These are phyloP conservation scores for Schwanniomyces pseudopolymorphus DNA, from an alignment of 805 yeast species.

Conservation along the genomic window DNA sequence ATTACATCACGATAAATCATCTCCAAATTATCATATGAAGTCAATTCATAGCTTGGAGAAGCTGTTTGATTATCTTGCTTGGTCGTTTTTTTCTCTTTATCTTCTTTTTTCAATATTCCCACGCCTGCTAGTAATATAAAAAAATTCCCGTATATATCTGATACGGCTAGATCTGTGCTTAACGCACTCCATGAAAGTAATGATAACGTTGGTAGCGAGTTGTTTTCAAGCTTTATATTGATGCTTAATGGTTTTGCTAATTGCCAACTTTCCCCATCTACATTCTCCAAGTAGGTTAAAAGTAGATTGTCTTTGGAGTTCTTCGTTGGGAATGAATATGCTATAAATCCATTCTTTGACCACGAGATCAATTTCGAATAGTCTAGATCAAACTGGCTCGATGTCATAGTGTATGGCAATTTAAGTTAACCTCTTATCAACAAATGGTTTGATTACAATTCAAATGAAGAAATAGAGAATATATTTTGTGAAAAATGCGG, in stretches of 20 bases:
- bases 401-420: background rate
- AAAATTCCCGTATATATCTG: conserved; percentile 69
- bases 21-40: conserved; percentile 47
- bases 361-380: conserved; percentile 49
- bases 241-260: conserved; percentile 56
- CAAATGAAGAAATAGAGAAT: background rate
- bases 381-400: background rate
- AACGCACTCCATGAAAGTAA: conserved; percentile 71
- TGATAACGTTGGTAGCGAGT: conserved; percentile 31
- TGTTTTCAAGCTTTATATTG: conserved; percentile 26
- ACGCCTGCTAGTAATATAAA: conserved; percentile 44
- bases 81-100: conserved; percentile 25
- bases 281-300: conserved; percentile 68
- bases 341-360: conserved; percentile 84
- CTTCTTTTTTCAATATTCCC: conserved; percentile 31
- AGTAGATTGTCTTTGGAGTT: conserved; percentile 40
- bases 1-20: conserved; percentile 46
- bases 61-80: conserved; percentile 11
- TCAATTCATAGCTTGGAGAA: conserved; percentile 42
- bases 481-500: background rate
- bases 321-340: conserved; percentile 52
- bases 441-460: background rate
- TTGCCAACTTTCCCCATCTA: conserved; percentile 79
- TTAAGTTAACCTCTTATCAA: background rate
- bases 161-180: conserved; percentile 78